Percentiles rank a stretch among this genome's conserved stretches.
Evolutionary conservation across 2,329 filamentous ascomycete genomes (phyloP).

Genomic region (Monosporascus sp.): DNA sequence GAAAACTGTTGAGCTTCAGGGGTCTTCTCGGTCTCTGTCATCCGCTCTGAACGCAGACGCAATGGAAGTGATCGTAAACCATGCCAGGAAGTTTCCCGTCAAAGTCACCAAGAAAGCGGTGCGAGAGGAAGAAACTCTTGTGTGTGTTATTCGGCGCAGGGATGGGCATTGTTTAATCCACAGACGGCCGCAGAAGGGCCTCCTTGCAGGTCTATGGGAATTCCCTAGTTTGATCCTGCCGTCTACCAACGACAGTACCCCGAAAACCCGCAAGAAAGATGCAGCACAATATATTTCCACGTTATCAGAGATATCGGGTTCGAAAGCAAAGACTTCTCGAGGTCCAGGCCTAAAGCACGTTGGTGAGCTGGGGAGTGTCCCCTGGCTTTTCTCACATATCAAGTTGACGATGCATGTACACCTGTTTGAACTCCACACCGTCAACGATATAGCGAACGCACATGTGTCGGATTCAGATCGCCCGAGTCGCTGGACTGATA

Average conservation of each 20-base stretch:
- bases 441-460: background rate
- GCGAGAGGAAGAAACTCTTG: constrained; percentile 47
- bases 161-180: constrained; percentile 44
- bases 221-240: constrained; percentile 43
- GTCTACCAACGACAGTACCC: constrained; percentile 18
- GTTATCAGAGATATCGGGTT: constrained; percentile 10
- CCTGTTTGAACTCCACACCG: constrained; percentile 35
- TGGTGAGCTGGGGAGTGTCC: constrained; percentile 45
- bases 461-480: background rate
- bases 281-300: constrained; percentile 33
- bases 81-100: constrained; percentile 48
- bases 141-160: constrained; percentile 43
- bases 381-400: constrained; percentile 55
- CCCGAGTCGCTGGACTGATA: constrained; percentile 31
- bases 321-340: constrained; percentile 1
- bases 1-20: constrained; percentile 5
- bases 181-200: constrained; percentile 47
- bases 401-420: constrained; percentile 55
- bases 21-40: constrained; percentile 1
- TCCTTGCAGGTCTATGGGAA: constrained; percentile 53
- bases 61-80: constrained; percentile 33
- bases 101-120: constrained; percentile 48
- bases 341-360: constrained; percentile 23
- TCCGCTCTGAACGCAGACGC: constrained; percentile 15
- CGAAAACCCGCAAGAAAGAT: constrained; percentile 28